Base-by-base conservation (phyloP, 495 filamentous ascomycete species). In the Daldinia decipiens region DNA sequence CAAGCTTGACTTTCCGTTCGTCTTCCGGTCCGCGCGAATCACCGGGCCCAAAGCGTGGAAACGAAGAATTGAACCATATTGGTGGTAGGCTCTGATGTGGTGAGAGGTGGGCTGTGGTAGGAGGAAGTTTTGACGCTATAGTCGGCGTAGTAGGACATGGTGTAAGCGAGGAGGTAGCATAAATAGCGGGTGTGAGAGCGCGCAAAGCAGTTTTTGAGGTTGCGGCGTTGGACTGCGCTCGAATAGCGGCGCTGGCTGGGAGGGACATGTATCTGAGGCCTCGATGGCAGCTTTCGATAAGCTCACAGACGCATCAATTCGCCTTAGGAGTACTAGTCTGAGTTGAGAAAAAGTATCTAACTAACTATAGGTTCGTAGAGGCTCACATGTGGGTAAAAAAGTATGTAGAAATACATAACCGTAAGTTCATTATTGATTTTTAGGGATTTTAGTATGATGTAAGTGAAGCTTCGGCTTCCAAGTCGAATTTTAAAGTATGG, bases 1-100 rank as follows among this genome's bases (percentile, higher is more conserved):
- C 95, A 2, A 99, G 89, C 78, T 95, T 95, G 53, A 97, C 75
- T 45, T 91, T 94, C 38, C 95, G 88, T 76, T 95, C 89, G 80
- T 75, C 66, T 27, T 94, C 88, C 7, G 90, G 90, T 1, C 82
- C 68, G 62, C 77, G 77, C 52, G 73, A 50, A 45, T 59, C 67
- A 31, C 56, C 71, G 53, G 62, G n/a, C 34, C 76, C 61, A 62
- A 65, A 63, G 7, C 52, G 69, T 17, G 79, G 75, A 17, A 71
- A 63, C 26, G 75, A 77, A 40, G 77, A 67, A 62, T 72, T 79
- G 78, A 79, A 79, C 76, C 77, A 79, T 73, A 76, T 71, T 21
- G 70, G 73, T 13, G 76, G 59, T 21, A 75, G 52, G 31, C 56
- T 55, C 29, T 65, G 66, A 27, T 71, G 66, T 59, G 70, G 66